These are phyloP conservation scores for Gonapodya prolifera DNA, from an alignment of 192 early-diverging fungal species.

Conservation along the genomic window DNA sequence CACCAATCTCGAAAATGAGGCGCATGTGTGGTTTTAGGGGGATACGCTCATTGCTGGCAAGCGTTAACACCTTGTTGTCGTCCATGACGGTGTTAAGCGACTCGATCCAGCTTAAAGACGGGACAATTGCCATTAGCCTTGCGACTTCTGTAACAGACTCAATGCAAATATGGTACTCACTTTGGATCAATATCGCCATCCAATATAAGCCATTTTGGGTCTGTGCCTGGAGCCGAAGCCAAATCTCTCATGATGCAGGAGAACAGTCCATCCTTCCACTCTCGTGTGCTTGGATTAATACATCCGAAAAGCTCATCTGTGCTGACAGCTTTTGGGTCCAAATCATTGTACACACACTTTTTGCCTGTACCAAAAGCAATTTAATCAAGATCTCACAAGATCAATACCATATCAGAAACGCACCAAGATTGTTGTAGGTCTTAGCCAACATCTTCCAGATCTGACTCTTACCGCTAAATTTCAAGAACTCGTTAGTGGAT, in stretches of 20 bases:
- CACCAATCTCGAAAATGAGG: conserved; percentile 50
- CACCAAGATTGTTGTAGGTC: conserved; percentile 24
- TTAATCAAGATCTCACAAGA: neutral
- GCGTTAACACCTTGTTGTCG: conserved; percentile 55
- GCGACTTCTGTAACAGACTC: neutral
- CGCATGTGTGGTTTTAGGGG: conserved; percentile 50
- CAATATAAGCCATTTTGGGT: conserved; percentile 53
- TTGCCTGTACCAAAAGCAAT: conserved; percentile 26
- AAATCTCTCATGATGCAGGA: conserved; percentile 48
- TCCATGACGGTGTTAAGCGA: conserved; percentile 57
- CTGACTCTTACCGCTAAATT: conserved; percentile 38
- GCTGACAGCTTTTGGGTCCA: conserved; percentile 52
- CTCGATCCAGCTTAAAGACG: conserved; percentile 55
- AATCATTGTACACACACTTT: conserved; percentile 41
- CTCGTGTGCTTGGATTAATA: conserved; percentile 49
- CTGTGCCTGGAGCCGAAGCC: conserved; percentile 36
- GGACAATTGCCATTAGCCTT: neutral
- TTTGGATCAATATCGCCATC: conserved; percentile 40
- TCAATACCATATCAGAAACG: neutral
- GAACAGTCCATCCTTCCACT: conserved; percentile 58
- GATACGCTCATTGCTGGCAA: conserved; percentile 54
- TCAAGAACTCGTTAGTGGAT: neutral
- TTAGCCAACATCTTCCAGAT: conserved; percentile 55
- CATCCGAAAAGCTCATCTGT: conserved; percentile 56
- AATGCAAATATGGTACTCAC: conserved; percentile 6